Percentiles rank a stretch among this genome's conserved stretches.
Conservation (phyloP, 2,329 filamentous ascomycete species). For the Fusarium sp. region DNA sequence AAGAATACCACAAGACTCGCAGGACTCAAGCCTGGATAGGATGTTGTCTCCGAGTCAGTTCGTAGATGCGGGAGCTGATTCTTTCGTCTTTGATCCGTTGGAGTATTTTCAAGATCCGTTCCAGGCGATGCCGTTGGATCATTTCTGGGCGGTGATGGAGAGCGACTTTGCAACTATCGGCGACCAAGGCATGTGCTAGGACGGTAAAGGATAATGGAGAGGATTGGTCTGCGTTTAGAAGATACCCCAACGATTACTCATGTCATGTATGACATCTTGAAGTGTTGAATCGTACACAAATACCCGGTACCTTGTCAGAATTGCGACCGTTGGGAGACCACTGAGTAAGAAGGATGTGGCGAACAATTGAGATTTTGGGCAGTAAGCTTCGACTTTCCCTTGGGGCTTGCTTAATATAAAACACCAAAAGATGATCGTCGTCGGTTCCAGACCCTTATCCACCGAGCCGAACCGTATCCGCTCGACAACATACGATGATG, state of each 20-base stretch:
- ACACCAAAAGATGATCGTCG: background rate
- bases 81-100: constrained; percentile 25
- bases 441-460: background rate
- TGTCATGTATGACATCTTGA: background rate
- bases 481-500: background rate
- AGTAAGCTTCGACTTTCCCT: fast-evolving
- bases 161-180: constrained; percentile 31
- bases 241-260: background rate
- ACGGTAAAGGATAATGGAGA: background rate
- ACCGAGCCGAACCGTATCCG: constrained; percentile 21
- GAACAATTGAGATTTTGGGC: too few species aligned
- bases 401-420: background rate
- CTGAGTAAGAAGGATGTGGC: too few species aligned
- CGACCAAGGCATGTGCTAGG: constrained; percentile 15
- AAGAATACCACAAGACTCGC: constrained; percentile 1
- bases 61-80: background rate
- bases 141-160: constrained; percentile 44
- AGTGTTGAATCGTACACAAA: fast-evolving
- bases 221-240: background rate
- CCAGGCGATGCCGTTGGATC: constrained; percentile 42
- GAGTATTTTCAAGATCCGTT: constrained; percentile 41
- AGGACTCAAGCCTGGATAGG: background rate
- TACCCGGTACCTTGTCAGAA: too few species aligned
- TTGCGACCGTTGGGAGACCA: too few species aligned
- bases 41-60: constrained; percentile 19